These are phyloP conservation scores for Mercurialis annua DNA, from an alignment of 345 rosid species.

Conservation along the genomic window DNA sequence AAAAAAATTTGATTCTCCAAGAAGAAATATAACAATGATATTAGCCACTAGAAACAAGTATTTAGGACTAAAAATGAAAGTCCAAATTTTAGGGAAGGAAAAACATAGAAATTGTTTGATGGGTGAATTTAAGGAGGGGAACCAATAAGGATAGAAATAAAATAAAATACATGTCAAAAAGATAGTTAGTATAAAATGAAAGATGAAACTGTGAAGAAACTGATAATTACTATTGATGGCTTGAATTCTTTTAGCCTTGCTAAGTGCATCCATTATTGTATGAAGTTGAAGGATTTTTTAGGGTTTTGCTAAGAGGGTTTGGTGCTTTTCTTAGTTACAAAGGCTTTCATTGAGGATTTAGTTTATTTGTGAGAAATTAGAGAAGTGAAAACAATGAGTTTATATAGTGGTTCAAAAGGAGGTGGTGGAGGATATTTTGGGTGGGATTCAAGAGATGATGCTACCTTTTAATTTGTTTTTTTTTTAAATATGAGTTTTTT, in stretches of 20 bases:
- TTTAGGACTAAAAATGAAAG: slow-evolving; percentile 35
- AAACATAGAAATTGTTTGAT: slow-evolving; percentile 21
- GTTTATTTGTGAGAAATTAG: slow-evolving; percentile 1
- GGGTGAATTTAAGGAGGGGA: slow-evolving; percentile 24
- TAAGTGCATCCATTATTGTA: slow-evolving; percentile 10
- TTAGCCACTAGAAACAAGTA: slow-evolving; percentile 51
- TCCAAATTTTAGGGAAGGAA: slow-evolving; percentile 24
- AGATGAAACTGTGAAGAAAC: slow-evolving; percentile 18
- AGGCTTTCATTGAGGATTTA: background rate
- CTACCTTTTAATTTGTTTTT: background rate
- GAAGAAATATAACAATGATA: slow-evolving; percentile 47
- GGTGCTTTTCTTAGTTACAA: background rate
- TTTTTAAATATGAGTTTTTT: too few species aligned
- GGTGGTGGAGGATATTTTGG: slow-evolving; percentile 16
- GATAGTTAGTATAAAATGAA: slow-evolving; percentile 16
- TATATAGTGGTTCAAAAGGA: slow-evolving; percentile 15
- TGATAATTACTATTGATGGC: background rate
- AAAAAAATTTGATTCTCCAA: slow-evolving; percentile 42
- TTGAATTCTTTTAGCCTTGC: slow-evolving; percentile 21
- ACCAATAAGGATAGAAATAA: slow-evolving; percentile 22
- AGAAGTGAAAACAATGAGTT: slow-evolving; percentile 7
- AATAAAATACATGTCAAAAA: slow-evolving; percentile 31
- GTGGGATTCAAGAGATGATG: slow-evolving; percentile 22
- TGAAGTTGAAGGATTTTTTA: background rate
- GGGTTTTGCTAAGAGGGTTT: background rate